These are phyloP conservation scores for Exserohilum turcica DNA, from an alignment of 2,329 filamentous ascomycete genomes.

Conservation along the genomic window DNA sequence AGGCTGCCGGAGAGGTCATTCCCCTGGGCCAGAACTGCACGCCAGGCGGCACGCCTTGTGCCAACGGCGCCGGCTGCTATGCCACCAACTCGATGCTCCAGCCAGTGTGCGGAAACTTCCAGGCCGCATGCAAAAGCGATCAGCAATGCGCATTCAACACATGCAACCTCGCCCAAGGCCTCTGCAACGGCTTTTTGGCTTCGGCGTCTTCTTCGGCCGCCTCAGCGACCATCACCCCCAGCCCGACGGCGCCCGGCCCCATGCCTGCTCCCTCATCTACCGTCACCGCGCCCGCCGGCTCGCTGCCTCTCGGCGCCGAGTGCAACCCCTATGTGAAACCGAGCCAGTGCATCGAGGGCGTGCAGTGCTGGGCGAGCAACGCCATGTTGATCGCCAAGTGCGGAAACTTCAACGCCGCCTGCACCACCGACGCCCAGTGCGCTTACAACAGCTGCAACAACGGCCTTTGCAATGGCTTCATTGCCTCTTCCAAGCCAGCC, in stretches of 20 bases:
- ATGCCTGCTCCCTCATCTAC: slow-evolving; percentile 16
- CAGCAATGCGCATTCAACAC: slow-evolving; percentile 29
- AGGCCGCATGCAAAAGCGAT: slow-evolving; percentile 24
- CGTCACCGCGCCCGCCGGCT: slow-evolving; percentile 19
- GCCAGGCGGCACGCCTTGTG: slow-evolving; percentile 18
- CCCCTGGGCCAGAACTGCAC: slow-evolving; percentile 19
- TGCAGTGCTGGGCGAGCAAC: neutral
- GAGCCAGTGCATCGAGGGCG: slow-evolving; percentile 17
- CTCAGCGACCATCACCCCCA: slow-evolving; percentile 3
- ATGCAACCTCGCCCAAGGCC: slow-evolving; percentile 23
- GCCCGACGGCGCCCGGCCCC: slow-evolving; percentile 3
- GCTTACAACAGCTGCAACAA: neutral
- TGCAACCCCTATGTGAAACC: slow-evolving; percentile 18
- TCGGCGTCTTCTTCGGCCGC: slow-evolving; percentile 14
- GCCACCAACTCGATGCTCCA: slow-evolving; percentile 20
- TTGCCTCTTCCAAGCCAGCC: too few relatives aligned
- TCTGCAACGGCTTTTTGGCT: slow-evolving; percentile 24
- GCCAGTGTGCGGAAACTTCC: slow-evolving; percentile 25
- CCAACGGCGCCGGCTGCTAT: slow-evolving; percentile 23
- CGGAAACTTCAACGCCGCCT: neutral
- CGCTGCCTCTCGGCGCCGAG: slow-evolving; percentile 22
- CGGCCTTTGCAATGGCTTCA: neutral
- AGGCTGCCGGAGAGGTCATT: slow-evolving; percentile 5
- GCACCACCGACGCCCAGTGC: neutral
- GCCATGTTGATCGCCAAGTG: neutral